Percentiles rank a stretch among this genome's conserved stretches.
These are phyloP conservation scores for Monilinia aucupariae DNA, from an alignment of 2,329 filamentous ascomycete genomes.

Conservation along the genomic window DNA sequence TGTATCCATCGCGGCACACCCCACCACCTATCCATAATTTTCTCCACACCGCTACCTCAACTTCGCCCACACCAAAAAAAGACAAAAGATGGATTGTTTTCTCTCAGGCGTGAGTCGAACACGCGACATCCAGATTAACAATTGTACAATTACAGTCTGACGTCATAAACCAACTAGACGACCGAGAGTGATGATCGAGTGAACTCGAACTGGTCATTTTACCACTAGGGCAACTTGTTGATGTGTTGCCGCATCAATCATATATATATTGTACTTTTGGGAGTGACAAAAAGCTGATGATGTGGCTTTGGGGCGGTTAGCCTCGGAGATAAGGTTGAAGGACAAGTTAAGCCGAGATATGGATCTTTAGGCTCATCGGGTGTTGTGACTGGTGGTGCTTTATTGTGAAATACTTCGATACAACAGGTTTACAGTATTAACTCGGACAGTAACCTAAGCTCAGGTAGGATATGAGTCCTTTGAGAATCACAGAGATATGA, in stretches of 20 bases:
- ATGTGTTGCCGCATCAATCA: accelerated
- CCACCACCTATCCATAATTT: not conserved
- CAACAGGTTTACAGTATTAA: no score
- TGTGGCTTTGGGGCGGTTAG: not conserved
- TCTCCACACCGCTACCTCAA: not conserved
- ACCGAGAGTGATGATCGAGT: slow-evolving; percentile 8
- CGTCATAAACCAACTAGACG: slow-evolving; percentile 16
- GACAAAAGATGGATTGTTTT: not conserved
- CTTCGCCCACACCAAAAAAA: not conserved
- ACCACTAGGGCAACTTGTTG: not conserved
- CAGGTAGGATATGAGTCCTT: no score
- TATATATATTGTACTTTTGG: not conserved
- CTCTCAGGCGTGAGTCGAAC: slow-evolving; percentile 13
- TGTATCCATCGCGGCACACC: not conserved
- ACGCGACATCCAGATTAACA: slow-evolving; percentile 9
- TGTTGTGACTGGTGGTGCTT: not conserved
- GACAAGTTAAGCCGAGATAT: not conserved
- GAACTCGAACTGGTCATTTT: slow-evolving; percentile 6
- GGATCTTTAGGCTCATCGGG: not conserved
- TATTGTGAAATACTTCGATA: not conserved
- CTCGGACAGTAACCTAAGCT: not conserved
- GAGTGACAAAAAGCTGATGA: not conserved
- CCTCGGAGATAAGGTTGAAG: not conserved
- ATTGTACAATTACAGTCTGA: slow-evolving; percentile 10
- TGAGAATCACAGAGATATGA: no score